Conservation (phyloP, 768 basidiomycete species). For the Dictyophora rubrovolvata region DNA sequence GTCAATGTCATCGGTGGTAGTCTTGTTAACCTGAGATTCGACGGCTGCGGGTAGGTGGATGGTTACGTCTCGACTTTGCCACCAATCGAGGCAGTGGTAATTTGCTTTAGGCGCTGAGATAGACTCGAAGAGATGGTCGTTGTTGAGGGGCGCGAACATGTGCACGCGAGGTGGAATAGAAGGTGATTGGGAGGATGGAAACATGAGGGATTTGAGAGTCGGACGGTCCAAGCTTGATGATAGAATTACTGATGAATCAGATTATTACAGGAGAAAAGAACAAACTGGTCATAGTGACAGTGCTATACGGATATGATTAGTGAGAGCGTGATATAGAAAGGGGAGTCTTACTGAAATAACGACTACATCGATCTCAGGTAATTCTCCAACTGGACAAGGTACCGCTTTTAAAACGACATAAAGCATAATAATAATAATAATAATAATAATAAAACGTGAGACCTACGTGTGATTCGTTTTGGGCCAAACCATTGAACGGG, state of each 20-base stretch:
- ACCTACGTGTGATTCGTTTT: slow-evolving; percentile 34
- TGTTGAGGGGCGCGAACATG: slow-evolving; percentile 52
- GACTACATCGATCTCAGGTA: slow-evolving; percentile 52
- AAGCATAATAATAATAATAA: slow-evolving; percentile 9
- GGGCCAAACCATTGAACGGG: slow-evolving; percentile 36
- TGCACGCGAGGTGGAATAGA: slow-evolving; percentile 26
- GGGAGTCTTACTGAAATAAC: slow-evolving; percentile 42
- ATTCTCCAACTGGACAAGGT: slow-evolving; percentile 42
- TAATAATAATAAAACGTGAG: slow-evolving; percentile 15
- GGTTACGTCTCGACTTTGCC: slow-evolving; percentile 24
- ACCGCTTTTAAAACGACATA: slow-evolving; percentile 22
- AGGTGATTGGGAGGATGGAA: not conserved
- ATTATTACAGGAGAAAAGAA: not conserved
- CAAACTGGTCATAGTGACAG: slow-evolving; percentile 42
- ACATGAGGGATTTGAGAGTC: slow-evolving; percentile 29
- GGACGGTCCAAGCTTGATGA: slow-evolving; percentile 28
- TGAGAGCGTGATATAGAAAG: not conserved
- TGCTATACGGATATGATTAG: slow-evolving; percentile 23
- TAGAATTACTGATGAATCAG: not conserved
- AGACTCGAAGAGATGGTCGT: slow-evolving; percentile 29
- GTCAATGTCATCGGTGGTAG: not conserved
- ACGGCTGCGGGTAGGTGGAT: slow-evolving; percentile 8
- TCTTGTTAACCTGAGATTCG: slow-evolving; percentile 14
- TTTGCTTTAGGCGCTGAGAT: slow-evolving; percentile 30
- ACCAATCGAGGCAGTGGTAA: slow-evolving; percentile 55